Base-by-base conservation (phyloP, 2,329 filamentous ascomycete species). In the Aspergillus fumigatus region DNA sequence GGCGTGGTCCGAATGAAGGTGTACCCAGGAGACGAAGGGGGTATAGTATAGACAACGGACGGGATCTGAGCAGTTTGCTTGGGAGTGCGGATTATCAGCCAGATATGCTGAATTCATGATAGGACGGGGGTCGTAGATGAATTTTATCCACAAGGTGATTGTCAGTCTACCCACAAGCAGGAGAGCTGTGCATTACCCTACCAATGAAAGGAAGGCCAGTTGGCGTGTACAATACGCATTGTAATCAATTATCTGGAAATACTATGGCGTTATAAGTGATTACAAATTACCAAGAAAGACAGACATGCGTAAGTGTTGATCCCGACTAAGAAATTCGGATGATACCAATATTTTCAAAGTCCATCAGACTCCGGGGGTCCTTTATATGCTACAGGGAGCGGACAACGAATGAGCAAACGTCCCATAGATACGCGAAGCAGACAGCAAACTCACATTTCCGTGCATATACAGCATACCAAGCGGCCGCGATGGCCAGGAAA, bases 381-480 rank as follows among this genome's bases (percentile, higher is more conserved):
- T 54, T 71, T 72, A 55, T 73, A 73, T 26, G 64, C 72, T 71
- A 56, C 25, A 51, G 5, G 32, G 14, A 3, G 14, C 32, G 4
- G 11, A 38, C 14, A 17, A 17, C 5, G 32, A 5, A 38, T 38
- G 5, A 38, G 32, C 32, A 14, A 19, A 27, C 8, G 8, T 43
- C n/a, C 17, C n/a, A 43, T 9, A 43, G 40, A 19, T 19, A 43
- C 2, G 3, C 21, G n/a, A 43, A 6, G 21, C 19, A 43, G 40
- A 43, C 7, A 43, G 19, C 21, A 10, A 53, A 71, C 74, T 67
- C 66, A 81, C 81, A 75, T 69, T 79, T 82, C 51, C 77, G 73
- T 49, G 80, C 81, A 70, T 82, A 77, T 6, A 80, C 62, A 0
- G 69, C 62, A 66, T 83, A 84, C 80, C 80, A 84, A 6, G 75